These are phyloP conservation scores for Begonia peltatifolia DNA, from an alignment of 306 rosid species.

Conservation along the genomic window DNA sequence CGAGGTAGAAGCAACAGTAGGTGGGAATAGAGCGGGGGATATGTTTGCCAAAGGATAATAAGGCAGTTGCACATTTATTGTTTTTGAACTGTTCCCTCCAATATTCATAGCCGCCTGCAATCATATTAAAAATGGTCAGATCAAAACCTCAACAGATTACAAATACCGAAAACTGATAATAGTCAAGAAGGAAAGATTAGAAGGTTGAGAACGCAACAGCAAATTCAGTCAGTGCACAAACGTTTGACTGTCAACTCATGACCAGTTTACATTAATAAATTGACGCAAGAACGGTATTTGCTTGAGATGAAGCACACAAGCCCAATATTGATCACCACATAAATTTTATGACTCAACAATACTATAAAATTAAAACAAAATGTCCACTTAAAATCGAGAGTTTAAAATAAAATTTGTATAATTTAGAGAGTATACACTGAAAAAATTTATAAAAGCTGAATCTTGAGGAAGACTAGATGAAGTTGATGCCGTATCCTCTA, in stretches of 20 bases:
- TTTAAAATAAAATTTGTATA: neutral
- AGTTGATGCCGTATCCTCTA: conserved; percentile 40
- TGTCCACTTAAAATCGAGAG: neutral
- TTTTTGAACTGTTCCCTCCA: conserved; percentile 20
- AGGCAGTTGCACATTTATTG: conserved; percentile 23
- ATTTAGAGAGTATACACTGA: conserved; percentile 31
- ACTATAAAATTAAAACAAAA: neutral
- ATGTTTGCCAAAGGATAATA: conserved; percentile 26
- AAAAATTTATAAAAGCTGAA: conserved; percentile 41
- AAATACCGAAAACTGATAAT: neutral
- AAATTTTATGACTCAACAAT: neutral
- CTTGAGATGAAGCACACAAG: neutral
- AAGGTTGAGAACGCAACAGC: conserved; percentile 4
- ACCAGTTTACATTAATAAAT: too few relatives aligned
- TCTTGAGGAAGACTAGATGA: conserved; percentile 34
- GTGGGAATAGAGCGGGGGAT: conserved; percentile 26
- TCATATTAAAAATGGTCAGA: conserved; percentile 10
- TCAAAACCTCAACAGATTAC: conserved; percentile 1
- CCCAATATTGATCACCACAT: neutral
- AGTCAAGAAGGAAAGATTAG: conserved; percentile 4
- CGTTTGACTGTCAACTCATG: too few relatives aligned
- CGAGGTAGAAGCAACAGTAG: conserved; percentile 32
- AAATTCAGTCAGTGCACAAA: neutral
- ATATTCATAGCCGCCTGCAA: conserved; percentile 48
- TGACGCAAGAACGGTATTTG: neutral